A percentile compares a stretch with the other conserved stretches of the same genome.
These are phyloP conservation scores for Pestalotiopsis fici DNA, from an alignment of 2,329 filamentous ascomycete genomes.

Conservation along the genomic window DNA sequence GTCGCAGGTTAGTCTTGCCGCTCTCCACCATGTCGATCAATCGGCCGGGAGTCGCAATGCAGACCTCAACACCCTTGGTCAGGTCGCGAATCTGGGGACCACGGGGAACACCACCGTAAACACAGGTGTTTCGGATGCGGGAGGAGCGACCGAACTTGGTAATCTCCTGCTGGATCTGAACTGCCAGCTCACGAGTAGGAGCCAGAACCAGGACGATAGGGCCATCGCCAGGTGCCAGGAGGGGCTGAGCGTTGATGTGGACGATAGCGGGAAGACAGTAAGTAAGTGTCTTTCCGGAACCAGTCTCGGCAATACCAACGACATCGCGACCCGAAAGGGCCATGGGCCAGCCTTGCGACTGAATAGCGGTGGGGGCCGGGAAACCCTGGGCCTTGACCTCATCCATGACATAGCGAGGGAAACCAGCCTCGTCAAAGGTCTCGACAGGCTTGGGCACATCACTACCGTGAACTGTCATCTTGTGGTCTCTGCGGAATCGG, in stretches of 20 bases:
- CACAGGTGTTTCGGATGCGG: slow-evolving; percentile 96
- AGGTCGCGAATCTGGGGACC: slow-evolving; percentile 96
- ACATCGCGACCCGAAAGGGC: slow-evolving; percentile 96
- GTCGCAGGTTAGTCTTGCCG: slow-evolving; percentile 95
- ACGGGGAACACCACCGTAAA: slow-evolving; percentile 98
- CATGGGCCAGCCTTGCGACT: slow-evolving; percentile 99
- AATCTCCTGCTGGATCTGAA: slow-evolving; percentile 98
- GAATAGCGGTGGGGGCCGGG: slow-evolving; percentile 88
- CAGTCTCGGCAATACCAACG: slow-evolving; percentile 98
- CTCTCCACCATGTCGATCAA: slow-evolving; percentile 98
- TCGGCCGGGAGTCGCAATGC: slow-evolving; percentile 96
- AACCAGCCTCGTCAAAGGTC: slow-evolving; percentile 96
- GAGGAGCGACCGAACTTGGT: slow-evolving; percentile 98
- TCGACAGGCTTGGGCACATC: slow-evolving; percentile 92
- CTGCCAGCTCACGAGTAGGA: slow-evolving; percentile 94
- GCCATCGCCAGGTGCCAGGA: slow-evolving; percentile 91
- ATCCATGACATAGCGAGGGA: slow-evolving; percentile 95
- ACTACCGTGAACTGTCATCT: slow-evolving; percentile 79
- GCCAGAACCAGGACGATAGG: slow-evolving; percentile 96
- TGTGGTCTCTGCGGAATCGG: slow-evolving; percentile 81
- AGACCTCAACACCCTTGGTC: slow-evolving; percentile 92
- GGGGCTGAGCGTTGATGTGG: slow-evolving; percentile 98
- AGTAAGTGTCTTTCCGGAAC: slow-evolving; percentile 97
- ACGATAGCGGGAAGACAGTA: slow-evolving; percentile 98
- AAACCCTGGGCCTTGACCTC: slow-evolving; percentile 99